Percentiles rank a stretch among this genome's conserved stretches.
phyloP scores from a whole-genome alignment of 2,329 filamentous ascomycete genomes.

The Aspergillus quadricinctus region DNA sequence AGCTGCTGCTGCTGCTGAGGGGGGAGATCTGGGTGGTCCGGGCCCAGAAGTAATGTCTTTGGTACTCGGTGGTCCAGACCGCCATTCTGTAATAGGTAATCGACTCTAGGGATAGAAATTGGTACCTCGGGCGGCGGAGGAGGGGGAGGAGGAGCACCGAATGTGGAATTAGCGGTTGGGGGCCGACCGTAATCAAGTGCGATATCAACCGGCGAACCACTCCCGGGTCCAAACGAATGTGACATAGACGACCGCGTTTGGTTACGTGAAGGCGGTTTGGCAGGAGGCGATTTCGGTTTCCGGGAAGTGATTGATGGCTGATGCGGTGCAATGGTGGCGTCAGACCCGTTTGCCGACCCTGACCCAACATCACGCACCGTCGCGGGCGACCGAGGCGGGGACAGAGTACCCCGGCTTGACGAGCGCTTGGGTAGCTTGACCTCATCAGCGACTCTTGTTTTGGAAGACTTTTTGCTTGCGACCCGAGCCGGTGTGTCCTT shows the following conservation, averaged over 20 bases:
- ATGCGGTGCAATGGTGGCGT: constrained; percentile 44
- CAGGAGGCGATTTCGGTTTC: constrained; percentile 26
- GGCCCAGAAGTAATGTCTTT: constrained; percentile 60
- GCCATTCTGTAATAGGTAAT: constrained; percentile 87
- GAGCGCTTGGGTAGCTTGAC: constrained; percentile 30
- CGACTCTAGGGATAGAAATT: constrained; percentile 73
- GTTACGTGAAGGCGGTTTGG: constrained; percentile 32
- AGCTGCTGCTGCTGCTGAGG: constrained; percentile 59
- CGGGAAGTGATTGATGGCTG: constrained; percentile 32
- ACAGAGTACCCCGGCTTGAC: constrained; percentile 26
- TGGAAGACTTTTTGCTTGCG: constrained; percentile 32
- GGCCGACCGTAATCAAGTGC: constrained; percentile 32
- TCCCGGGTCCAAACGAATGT: constrained; percentile 15
- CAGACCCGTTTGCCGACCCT: constrained; percentile 39
- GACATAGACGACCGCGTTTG: constrained; percentile 31
- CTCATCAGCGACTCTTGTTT: constrained; percentile 28
- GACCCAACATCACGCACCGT: constrained; percentile 31
- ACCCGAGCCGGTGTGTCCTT: constrained; percentile 33
- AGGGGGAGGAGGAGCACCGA: constrained; percentile 59
- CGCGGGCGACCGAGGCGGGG: constrained; percentile 33
- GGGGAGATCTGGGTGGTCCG: constrained; percentile 51
- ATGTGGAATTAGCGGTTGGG: constrained; percentile 26
- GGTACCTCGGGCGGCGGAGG: constrained; percentile 66
- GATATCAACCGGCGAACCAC: constrained; percentile 33
- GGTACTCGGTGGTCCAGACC: constrained; percentile 69